A percentile compares a stretch with the other conserved stretches of the same genome.
These are phyloP conservation scores for Ophiocordyceps australis DNA, from an alignment of 2,329 filamentous ascomycete genomes.

Conservation along the genomic window DNA sequence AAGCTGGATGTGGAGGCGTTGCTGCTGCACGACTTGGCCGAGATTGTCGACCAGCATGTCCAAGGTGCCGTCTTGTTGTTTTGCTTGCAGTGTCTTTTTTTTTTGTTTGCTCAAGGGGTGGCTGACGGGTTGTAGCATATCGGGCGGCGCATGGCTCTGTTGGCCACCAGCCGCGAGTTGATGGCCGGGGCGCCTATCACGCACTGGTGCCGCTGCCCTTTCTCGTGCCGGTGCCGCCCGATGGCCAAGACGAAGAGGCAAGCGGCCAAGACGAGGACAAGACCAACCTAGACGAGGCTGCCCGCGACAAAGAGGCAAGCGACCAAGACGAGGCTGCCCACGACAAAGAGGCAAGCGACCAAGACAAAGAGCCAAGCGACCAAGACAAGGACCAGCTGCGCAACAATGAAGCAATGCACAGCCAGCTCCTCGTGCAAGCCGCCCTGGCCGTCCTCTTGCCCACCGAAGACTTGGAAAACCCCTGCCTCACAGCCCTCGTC, in stretches of 20 bases:
- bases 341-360: too few relatives aligned
- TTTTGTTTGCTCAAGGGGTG: too few relatives aligned
- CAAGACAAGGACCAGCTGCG: conserved; percentile 48
- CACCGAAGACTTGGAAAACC: conserved; percentile 81
- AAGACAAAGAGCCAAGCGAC: too few relatives aligned
- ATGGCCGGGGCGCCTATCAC: conserved; percentile 62
- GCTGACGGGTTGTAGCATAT: too few relatives aligned
- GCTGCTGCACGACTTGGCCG: conserved; percentile 73
- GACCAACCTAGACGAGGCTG: too few relatives aligned
- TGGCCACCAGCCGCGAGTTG: too few relatives aligned
- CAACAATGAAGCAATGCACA: conserved; percentile 67
- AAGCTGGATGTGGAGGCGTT: conserved; percentile 70
- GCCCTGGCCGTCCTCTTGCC: conserved; percentile 71
- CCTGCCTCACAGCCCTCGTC: conserved; percentile 66
- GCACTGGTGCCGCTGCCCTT: conserved; percentile 65
- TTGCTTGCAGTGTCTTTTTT: too few relatives aligned
- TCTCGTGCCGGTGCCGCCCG: conserved; percentile 61
- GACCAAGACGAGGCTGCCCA: too few relatives aligned
- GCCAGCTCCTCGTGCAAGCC: conserved; percentile 72
- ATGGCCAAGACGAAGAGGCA: too few relatives aligned
- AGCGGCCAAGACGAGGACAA: too few relatives aligned
- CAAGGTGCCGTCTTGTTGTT: conserved; percentile 35
- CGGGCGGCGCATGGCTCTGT: conserved; percentile 49
- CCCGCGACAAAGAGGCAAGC: too few relatives aligned
- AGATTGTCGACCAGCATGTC: conserved; percentile 64